These are phyloP conservation scores for Mortierella sp. DNA, from an alignment of 371 early-diverging fungal species.

Conservation along the genomic window DNA sequence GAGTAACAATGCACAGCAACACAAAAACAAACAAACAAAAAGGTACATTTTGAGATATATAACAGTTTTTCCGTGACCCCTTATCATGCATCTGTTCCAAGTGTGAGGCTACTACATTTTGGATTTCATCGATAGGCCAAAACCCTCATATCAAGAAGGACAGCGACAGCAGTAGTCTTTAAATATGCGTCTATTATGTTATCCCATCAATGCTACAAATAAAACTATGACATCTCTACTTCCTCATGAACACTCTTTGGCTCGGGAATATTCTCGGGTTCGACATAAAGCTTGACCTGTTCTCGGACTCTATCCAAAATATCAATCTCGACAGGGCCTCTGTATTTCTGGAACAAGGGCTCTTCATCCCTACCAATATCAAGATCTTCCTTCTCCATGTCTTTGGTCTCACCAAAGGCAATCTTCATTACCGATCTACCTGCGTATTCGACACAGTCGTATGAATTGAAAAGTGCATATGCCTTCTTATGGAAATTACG, in stretches of 20 bases:
- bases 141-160: no score
- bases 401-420: slow-evolving; percentile 67
- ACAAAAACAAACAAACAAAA: background rate
- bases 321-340: slow-evolving; percentile 49
- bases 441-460: slow-evolving; percentile 68
- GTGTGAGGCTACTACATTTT: no score
- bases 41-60: no score
- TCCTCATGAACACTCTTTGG: slow-evolving; percentile 18
- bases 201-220: background rate
- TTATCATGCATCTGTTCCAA: no score
- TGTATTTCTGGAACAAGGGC: slow-evolving; percentile 48
- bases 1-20: background rate
- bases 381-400: slow-evolving; percentile 63
- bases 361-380: slow-evolving; percentile 70
- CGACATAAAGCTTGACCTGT: slow-evolving; percentile 49
- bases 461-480: slow-evolving; percentile 70
- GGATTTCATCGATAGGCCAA: no score
- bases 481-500: slow-evolving; percentile 71
- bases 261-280: slow-evolving; percentile 38
- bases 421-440: slow-evolving; percentile 68
- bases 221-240: background rate
- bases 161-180: no score
- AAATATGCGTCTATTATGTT: background rate
- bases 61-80: no score
- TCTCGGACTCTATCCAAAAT: slow-evolving; percentile 43